Evolutionary conservation across 306 rosid genomes (phyloP).

Genomic region (Dalbergia cultrata): DNA sequence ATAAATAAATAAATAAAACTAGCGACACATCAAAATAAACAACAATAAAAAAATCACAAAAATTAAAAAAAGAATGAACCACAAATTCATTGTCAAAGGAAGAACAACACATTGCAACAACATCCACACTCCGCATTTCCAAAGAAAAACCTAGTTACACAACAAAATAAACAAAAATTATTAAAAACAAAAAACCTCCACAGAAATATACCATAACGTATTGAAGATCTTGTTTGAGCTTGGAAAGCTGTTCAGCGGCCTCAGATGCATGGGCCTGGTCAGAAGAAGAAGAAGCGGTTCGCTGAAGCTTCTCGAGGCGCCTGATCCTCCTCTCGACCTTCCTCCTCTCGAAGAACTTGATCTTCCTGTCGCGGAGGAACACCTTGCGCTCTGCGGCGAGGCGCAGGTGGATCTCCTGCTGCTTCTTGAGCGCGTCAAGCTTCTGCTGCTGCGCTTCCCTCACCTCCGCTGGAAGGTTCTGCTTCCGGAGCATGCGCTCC

Average conservation of each 20-base stretch:
- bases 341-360: slow-evolving; percentile 95
- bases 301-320: slow-evolving; percentile 87
- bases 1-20: neutral
- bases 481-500: slow-evolving; percentile 90
- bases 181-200: neutral
- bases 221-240: slow-evolving; percentile 88
- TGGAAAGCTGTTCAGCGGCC: slow-evolving; percentile 72
- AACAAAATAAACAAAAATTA: neutral
- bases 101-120: neutral
- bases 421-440: slow-evolving; percentile 81
- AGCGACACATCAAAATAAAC: neutral
- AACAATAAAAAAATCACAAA: neutral
- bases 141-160: neutral
- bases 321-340: slow-evolving; percentile 91
- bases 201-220: slow-evolving; percentile 81
- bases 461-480: slow-evolving; percentile 80
- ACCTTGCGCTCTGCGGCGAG: slow-evolving; percentile 87
- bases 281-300: slow-evolving; percentile 56
- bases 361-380: slow-evolving; percentile 84
- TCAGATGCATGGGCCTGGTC: slow-evolving; percentile 71
- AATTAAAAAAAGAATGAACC: neutral
- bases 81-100: too few species aligned
- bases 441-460: slow-evolving; percentile 83
- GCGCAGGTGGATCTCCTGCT: slow-evolving; percentile 91
- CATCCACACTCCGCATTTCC: neutral